Base-by-base conservation (phyloP, 2,329 filamentous ascomycete genomes). In the Talaromyces sp. region DNA sequence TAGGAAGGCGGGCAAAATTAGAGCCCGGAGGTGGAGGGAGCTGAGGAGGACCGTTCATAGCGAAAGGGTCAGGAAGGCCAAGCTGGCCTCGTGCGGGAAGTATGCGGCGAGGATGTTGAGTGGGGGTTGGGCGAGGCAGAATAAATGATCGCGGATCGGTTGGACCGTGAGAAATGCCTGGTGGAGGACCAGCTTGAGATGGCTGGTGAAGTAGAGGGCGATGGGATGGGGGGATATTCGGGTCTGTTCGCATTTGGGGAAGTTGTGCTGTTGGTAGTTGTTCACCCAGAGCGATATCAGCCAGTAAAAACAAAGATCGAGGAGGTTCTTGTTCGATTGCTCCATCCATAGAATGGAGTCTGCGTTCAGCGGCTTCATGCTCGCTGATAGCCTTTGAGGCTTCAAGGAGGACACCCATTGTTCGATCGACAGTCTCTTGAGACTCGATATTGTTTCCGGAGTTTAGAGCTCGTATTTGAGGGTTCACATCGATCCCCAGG, bases 191-290 rank as follows among this genome's bases (percentile, higher is more conserved):
- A 39, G 51, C 44, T 16, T 51, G 57, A 6, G 56, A 50, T 22
- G 63, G 65, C 37, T 69, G 69, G 19, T 67, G 68, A 16, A 72
- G 62, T 35, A 72, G 58, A 17, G 67, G 54, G 41, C 67, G 68
- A 51, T 67, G 69, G 44, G 61, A 70, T 62, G 56, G 80, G 60
- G 44, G 78, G 68, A 60, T 75, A 59, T 82, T 78, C 48, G 80
- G 63, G n/a, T 65, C 63, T 7, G 58, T 52, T 36, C 66, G 65
- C 42, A 67, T 65, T 68, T 72, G 82, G 79, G 27, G 78, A 74
- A 65, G 82, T 24, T 17, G 35, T 6, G 55, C 55, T 8, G 54
- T 32, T 16, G 44, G 49, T 17, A 48, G 47, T 14, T 49, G 52
- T 46, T 56, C 56, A 7, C 49, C 35, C 20, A 63, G 59, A 8